Evolutionary conservation across 176 grass and related monocot genomes (phyloP), one percentile per base, ranked within the genome.

Genomic region (Cocos nucifera): DNA sequence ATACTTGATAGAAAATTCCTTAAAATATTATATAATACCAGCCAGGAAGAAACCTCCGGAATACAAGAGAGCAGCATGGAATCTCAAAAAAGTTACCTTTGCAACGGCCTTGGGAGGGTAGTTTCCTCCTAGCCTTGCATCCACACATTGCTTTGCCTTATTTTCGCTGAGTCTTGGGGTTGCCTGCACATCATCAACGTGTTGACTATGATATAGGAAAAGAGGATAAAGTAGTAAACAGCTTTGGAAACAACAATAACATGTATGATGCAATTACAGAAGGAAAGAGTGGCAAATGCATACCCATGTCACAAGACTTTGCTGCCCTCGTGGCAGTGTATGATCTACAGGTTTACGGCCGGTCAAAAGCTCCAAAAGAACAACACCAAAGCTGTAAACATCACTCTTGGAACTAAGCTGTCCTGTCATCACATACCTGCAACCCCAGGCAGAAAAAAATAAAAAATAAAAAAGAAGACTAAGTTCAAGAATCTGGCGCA

Each of bases 271-370:
- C 30, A 32, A 32, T 8, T 7, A 28, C 23, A 23, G 23, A 17
- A 50, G 21, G 0, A 49, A 60, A 51, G n/a, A 22, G 5, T 0
- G 5, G 29, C 55, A 53, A 5, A 79, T n/a, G 74, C 66, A 58
- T 79, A 90, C 87, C 82, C 87, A 90, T 30, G 87, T 90, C 51
- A 86, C 87, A 60, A 90, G 87, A 58, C 87, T 90, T 63, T 90
- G 87, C 65, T 90, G 87, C 62, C 87, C 87, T 77, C 87, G 78
- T 18, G 87, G 87, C 73, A 90, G 70, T 56, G 87, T 90, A 73
- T 85, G 87, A 66, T 90, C 87, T 0, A 90, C 86, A 66, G 87
- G 87, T 79, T 90, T 90, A 56, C 87, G 81, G 52, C 87, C 87
- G 4, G 87, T 90, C 59, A 90, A 79, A 17, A 90, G 61, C 78